Conservation (phyloP, 2,329 filamentous ascomycete species). For the Aspergillus ruber region DNA sequence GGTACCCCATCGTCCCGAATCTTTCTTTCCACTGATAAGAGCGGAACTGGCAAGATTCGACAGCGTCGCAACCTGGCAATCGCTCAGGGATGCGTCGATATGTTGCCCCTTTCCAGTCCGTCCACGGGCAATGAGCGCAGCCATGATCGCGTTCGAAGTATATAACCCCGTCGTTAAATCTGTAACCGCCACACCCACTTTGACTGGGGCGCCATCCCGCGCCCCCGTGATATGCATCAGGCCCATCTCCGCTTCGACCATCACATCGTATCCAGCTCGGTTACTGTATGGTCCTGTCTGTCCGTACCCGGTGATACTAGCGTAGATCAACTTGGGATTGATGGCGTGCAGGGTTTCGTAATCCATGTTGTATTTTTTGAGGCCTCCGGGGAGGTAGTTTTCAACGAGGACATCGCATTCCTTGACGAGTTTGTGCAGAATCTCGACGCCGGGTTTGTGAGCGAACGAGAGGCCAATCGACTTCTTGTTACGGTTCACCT, state of each 20-base stretch:
- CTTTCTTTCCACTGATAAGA: slow-evolving; percentile 78
- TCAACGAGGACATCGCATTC: slow-evolving; percentile 91
- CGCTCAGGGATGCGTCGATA: slow-evolving; percentile 83
- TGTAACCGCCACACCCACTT: slow-evolving; percentile 94
- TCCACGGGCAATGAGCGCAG: slow-evolving; percentile 70
- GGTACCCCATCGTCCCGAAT: slow-evolving; percentile 89
- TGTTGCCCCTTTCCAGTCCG: slow-evolving; percentile 79
- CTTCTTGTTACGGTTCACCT: slow-evolving; percentile 97
- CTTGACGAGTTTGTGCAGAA: slow-evolving; percentile 76
- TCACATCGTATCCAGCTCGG: slow-evolving; percentile 93
- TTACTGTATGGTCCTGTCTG: slow-evolving; percentile 86
- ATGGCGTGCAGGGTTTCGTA: slow-evolving; percentile 72
- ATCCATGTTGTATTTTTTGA: slow-evolving; percentile 88
- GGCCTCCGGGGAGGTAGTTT: slow-evolving; percentile 84
- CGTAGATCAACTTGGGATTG: slow-evolving; percentile 85
- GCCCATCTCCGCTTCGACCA: slow-evolving; percentile 98
- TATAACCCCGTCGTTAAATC: slow-evolving; percentile 94
- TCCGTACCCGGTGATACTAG: slow-evolving; percentile 93
- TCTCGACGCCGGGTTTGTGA: slow-evolving; percentile 71
- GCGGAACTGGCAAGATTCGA: slow-evolving; percentile 94
- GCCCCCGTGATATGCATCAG: slow-evolving; percentile 97
- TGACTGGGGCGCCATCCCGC: slow-evolving; percentile 83
- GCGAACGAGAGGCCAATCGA: slow-evolving; percentile 89
- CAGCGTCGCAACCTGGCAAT: slow-evolving; percentile 89
- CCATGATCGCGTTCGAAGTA: slow-evolving; percentile 92